phyloP scores from a whole-genome alignment of 305 asterid species.

The Vinca major region DNA sequence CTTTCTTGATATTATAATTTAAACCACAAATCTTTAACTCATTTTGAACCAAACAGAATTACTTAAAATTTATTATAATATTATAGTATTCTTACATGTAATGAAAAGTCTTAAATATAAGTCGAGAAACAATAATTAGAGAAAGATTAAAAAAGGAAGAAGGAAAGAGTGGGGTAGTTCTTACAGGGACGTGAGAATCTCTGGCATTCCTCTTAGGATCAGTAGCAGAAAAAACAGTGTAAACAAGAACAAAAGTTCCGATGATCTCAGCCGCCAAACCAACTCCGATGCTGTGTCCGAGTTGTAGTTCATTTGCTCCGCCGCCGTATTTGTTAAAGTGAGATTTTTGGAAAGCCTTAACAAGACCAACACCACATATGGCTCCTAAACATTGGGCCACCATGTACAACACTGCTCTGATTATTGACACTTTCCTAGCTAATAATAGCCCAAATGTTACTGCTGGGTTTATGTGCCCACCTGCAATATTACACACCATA shows the following conservation, averaged over 20 bases:
- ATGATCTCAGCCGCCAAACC: slow-evolving; percentile 30
- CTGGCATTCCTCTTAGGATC: slow-evolving; percentile 80
- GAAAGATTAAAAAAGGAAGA: background rate
- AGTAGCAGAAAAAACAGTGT: slow-evolving; percentile 83
- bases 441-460: slow-evolving; percentile 32
- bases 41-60: no score
- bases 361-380: slow-evolving; percentile 30
- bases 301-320: slow-evolving; percentile 19
- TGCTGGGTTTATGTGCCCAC: slow-evolving; percentile 36
- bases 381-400: slow-evolving; percentile 34
- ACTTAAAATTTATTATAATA: no score
- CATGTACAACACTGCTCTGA: slow-evolving; percentile 29
- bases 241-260: slow-evolving; percentile 41
- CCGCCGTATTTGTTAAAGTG: slow-evolving; percentile 21
- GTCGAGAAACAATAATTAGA: no score
- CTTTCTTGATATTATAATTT: no score
- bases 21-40: no score
- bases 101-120: no score
- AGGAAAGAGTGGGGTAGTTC: slow-evolving; percentile 10
- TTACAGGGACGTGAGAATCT: slow-evolving; percentile 79
- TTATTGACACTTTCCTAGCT: slow-evolving; percentile 28
- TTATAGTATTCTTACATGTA: background rate
- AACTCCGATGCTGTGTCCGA: slow-evolving; percentile 21
- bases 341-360: slow-evolving; percentile 25
- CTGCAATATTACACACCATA: slow-evolving; percentile 13